These are phyloP conservation scores for Vickermania ingenoplastis DNA, from an alignment of 208 protist genomes.

Conservation along the genomic window DNA sequence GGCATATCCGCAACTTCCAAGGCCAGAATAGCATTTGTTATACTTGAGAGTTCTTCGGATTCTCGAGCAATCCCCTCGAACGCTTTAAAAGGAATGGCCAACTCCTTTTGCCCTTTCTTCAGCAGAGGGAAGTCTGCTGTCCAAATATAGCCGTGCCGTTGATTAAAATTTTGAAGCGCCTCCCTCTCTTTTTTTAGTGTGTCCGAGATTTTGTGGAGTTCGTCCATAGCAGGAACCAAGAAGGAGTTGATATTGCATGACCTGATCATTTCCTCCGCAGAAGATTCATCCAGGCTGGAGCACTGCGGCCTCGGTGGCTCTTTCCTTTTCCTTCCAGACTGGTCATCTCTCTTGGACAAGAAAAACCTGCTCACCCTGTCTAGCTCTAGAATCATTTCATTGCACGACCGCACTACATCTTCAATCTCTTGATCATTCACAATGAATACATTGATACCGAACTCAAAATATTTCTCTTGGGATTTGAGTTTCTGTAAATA, in stretches of 20 bases:
- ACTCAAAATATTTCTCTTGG: neutral
- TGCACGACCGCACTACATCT: neutral
- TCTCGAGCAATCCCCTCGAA: neutral
- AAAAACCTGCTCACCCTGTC: neutral
- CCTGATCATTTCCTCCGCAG: neutral
- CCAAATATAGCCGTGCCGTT: slow-evolving; percentile 31
- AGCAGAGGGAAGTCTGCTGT: slow-evolving; percentile 27
- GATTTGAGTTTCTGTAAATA: neutral
- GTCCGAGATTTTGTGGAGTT: slow-evolving; percentile 13
- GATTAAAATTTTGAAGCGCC: slow-evolving; percentile 23
- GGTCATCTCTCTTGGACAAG: neutral
- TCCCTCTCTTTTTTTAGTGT: slow-evolving; percentile 21
- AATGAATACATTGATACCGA: neutral
- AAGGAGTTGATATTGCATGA: neutral
- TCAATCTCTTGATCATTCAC: neutral
- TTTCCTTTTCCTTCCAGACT: no score
- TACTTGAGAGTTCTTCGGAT: neutral
- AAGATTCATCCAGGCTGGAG: no score
- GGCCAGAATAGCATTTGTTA: slow-evolving; percentile 11
- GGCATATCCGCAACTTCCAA: slow-evolving; percentile 19
- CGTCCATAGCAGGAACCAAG: slow-evolving; percentile 14
- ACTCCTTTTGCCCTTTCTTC: slow-evolving; percentile 14
- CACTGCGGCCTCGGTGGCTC: no score
- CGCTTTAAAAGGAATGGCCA: neutral
- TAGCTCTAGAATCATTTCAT: neutral